Conservation (phyloP, 1,284 basidiomycete genomes). For the Inonotus hispidus region DNA sequence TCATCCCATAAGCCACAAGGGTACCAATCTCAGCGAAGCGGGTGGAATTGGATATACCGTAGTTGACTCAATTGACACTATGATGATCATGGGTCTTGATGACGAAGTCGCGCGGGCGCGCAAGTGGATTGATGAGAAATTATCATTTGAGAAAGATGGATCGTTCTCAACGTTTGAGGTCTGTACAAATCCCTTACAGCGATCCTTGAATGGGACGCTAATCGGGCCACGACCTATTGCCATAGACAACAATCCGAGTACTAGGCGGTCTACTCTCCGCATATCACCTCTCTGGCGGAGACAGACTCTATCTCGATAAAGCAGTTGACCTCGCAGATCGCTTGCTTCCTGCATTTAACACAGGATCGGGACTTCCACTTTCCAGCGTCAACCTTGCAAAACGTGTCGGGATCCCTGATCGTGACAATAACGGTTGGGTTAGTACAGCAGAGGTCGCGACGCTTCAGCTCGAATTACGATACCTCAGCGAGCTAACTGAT, state of each 20-base stretch:
- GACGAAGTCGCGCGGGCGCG: slow-evolving; percentile 77
- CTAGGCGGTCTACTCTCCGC: slow-evolving; percentile 83
- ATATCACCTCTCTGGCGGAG: slow-evolving; percentile 64
- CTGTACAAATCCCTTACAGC: slow-evolving; percentile 24
- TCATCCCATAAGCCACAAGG: slow-evolving; percentile 72
- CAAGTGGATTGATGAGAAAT: slow-evolving; percentile 67
- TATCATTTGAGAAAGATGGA: slow-evolving; percentile 78
- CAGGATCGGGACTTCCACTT: slow-evolving; percentile 76
- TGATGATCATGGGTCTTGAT: slow-evolving; percentile 80
- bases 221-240: neutral
- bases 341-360: slow-evolving; percentile 81
- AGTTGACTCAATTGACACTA: slow-evolving; percentile 79
- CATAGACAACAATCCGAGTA: slow-evolving; percentile 73
- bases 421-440: slow-evolving; percentile 59
- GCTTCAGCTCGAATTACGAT: slow-evolving; percentile 86
- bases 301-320: slow-evolving; percentile 66
- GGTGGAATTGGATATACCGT: slow-evolving; percentile 86
- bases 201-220: slow-evolving; percentile 2
- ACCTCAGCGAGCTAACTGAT: slow-evolving; percentile 77
- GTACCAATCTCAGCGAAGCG: slow-evolving; percentile 67
- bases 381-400: slow-evolving; percentile 74
- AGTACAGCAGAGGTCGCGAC: slow-evolving; percentile 85
- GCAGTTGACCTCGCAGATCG: slow-evolving; percentile 82
- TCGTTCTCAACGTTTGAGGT: slow-evolving; percentile 92
- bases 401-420: slow-evolving; percentile 59